phyloP scores from a whole-genome alignment of 129 eudicot genomes.

The Escallonia herrerae region DNA sequence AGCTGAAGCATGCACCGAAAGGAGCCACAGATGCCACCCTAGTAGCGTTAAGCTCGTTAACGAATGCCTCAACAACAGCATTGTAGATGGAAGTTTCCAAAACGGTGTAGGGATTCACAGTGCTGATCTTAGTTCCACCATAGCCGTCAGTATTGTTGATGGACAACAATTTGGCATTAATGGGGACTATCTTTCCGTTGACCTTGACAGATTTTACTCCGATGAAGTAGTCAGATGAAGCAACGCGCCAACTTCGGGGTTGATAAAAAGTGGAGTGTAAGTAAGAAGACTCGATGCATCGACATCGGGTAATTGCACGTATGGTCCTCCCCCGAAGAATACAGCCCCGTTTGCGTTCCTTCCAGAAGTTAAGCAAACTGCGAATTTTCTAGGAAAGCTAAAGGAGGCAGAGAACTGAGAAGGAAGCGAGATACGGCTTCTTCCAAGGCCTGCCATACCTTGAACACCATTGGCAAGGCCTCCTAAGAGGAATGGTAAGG shows the following conservation, averaged over 20 bases:
- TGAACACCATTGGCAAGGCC: slow-evolving; percentile 41
- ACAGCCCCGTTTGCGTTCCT: slow-evolving; percentile 25
- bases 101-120: slow-evolving; percentile 36
- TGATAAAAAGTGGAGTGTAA: slow-evolving; percentile 29
- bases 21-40: slow-evolving; percentile 28
- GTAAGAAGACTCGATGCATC: slow-evolving; percentile 25
- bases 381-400: slow-evolving; percentile 34
- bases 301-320: slow-evolving; percentile 14
- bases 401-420: slow-evolving; percentile 30
- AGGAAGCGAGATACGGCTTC: slow-evolving; percentile 29
- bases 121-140: slow-evolving; percentile 50
- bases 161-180: neutral
- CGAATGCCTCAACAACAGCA: slow-evolving; percentile 19
- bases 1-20: slow-evolving; percentile 19
- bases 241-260: slow-evolving; percentile 5
- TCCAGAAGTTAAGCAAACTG: slow-evolving; percentile 32
- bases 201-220: slow-evolving; percentile 21
- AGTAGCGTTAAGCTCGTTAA: slow-evolving; percentile 9
- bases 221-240: slow-evolving; percentile 20
- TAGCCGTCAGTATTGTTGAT: slow-evolving; percentile 15
- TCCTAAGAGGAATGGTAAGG: slow-evolving; percentile 16
- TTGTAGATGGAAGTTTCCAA: slow-evolving; percentile 31
- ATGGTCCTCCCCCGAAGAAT: slow-evolving; percentile 36
- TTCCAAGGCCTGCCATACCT: slow-evolving; percentile 54
- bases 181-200: neutral